Conservation (phyloP, 2,329 filamentous ascomycete species). For the Hypoxylon sp. region DNA sequence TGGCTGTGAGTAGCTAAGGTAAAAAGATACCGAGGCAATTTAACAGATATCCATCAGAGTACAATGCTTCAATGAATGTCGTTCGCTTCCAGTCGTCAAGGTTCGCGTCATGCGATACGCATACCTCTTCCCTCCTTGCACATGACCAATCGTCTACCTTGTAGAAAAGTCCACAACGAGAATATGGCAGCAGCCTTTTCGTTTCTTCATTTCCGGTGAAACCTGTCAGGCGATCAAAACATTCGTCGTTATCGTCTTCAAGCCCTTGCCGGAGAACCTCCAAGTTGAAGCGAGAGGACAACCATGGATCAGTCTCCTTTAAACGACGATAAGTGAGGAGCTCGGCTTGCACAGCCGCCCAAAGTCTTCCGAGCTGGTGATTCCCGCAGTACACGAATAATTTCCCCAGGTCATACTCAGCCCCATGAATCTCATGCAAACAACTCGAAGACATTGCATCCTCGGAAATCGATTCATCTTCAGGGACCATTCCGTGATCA, state of each 20-base stretch:
- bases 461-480: no score
- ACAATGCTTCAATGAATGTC: slow-evolving; percentile 2
- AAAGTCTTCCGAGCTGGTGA: slow-evolving; percentile 23
- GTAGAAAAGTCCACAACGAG: slow-evolving; percentile 7
- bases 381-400: slow-evolving; percentile 34
- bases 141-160: background rate
- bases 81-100: slow-evolving; percentile 20
- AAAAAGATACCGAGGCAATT: no score
- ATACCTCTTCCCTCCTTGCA: slow-evolving; percentile 16
- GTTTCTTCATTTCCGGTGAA: background rate
- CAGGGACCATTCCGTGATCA: no score
- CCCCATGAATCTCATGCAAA: no score
- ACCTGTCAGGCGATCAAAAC: background rate
- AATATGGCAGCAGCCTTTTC: background rate
- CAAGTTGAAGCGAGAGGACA: slow-evolving; percentile 21
- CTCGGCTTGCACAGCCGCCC: slow-evolving; percentile 50
- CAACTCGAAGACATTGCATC: no score
- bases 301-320: slow-evolving; percentile 32
- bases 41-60: no score
- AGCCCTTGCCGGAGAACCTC: slow-evolving; percentile 1
- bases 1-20: no score
- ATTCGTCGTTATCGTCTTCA: background rate
- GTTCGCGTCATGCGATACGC: slow-evolving; percentile 12
- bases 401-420: no score
- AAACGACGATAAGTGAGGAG: slow-evolving; percentile 49